Conservation (phyloP, 2,329 filamentous ascomycete genomes). For the Alternaria consortialis region DNA sequence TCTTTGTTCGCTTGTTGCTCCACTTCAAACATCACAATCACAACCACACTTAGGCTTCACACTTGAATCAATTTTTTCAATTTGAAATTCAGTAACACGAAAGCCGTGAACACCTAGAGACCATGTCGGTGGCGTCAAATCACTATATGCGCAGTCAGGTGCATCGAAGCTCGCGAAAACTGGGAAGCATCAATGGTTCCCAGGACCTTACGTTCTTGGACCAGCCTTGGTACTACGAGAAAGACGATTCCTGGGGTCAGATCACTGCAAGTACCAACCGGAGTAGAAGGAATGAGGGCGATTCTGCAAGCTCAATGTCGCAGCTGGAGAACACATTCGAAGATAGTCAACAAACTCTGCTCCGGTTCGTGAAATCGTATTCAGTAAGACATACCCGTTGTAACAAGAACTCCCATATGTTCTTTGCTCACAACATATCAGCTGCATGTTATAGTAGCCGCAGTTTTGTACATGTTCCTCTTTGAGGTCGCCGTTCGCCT, state of each 20-base stretch:
- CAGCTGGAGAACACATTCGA: background rate
- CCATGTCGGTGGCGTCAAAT: background rate
- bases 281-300: background rate
- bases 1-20: slow-evolving; percentile 2
- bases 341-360: background rate
- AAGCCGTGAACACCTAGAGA: background rate
- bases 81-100: background rate
- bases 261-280: no score
- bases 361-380: background rate
- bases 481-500: background rate
- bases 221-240: background rate
- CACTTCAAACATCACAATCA: background rate
- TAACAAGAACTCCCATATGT: background rate
- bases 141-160: background rate
- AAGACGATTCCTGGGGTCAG: background rate
- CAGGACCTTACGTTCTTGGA: background rate
- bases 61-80: background rate
- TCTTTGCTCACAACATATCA: background rate
- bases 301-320: background rate
- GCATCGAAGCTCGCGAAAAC: background rate
- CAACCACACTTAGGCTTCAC: background rate
- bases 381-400: background rate
- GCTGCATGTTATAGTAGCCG: background rate
- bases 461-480: background rate
- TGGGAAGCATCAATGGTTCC: background rate